phyloP scores from a whole-genome alignment of 148 eudicot species.

The Rhododendron griersonianum region DNA sequence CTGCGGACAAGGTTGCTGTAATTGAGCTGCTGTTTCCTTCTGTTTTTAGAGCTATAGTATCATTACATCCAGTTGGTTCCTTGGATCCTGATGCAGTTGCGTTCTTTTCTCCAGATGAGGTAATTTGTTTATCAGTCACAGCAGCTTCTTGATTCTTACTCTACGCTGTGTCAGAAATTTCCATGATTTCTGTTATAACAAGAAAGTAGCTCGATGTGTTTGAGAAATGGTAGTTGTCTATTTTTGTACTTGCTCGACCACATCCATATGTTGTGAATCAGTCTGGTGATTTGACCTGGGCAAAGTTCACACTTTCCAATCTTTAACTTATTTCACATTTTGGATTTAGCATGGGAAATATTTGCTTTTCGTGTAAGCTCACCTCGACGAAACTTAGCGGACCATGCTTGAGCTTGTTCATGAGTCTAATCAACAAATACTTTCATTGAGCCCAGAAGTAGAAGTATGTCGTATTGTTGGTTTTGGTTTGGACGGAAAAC shows the following conservation, averaged over 20 bases:
- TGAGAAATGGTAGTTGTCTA: not conserved
- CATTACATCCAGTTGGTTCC: constrained; percentile 90
- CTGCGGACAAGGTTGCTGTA: constrained; percentile 61
- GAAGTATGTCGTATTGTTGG: not conserved
- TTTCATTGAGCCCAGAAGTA: not conserved
- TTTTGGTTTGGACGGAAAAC: not conserved
- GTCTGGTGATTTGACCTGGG: not conserved
- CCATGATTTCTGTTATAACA: not conserved
- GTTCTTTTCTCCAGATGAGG: constrained; percentile 98
- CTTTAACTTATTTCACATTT: not conserved
- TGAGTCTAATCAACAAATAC: not conserved
- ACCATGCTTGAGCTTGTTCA: not conserved
- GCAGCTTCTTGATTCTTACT: not conserved
- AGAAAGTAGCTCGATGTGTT: not conserved
- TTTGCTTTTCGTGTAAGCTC: not conserved
- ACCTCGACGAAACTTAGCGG: not conserved
- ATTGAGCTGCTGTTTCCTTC: constrained; percentile 78
- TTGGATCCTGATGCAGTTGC: constrained; percentile 85
- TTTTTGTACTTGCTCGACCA: not conserved
- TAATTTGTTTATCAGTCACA: constrained; percentile 16
- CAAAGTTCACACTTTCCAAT: not conserved
- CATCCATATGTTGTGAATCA: not conserved
- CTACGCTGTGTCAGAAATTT: not conserved
- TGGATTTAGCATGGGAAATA: not conserved
- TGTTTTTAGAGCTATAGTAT: constrained; percentile 74